Percentiles rank a stretch among this genome's conserved stretches.
These are phyloP conservation scores for Calonectria ilicicola DNA, from an alignment of 2,329 filamentous ascomycete genomes.

Conservation along the genomic window DNA sequence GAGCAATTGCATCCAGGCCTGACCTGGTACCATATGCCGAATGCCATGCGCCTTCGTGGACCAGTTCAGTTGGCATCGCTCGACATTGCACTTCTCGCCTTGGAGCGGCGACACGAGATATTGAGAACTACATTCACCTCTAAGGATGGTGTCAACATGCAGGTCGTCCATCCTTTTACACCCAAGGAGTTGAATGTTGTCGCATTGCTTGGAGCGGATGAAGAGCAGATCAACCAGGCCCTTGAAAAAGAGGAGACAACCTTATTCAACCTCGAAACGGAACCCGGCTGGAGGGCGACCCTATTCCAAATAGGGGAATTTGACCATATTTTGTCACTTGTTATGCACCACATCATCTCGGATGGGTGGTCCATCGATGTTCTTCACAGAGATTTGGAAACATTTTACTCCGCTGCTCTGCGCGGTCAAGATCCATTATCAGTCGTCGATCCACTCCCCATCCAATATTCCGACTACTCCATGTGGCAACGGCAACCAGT, in stretches of 20 bases:
- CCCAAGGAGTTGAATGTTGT: not conserved
- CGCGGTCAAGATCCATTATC: not conserved
- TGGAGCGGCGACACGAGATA: not conserved
- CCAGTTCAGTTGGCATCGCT: not conserved
- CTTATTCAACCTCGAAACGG: not conserved
- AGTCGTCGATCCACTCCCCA: not conserved
- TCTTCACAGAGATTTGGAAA: slow-evolving; percentile 14
- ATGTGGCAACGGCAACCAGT: not conserved
- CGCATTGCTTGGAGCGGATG: not conserved
- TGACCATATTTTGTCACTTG: not conserved
- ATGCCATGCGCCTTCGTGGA: not conserved
- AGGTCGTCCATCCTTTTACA: not conserved
- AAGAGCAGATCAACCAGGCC: not conserved
- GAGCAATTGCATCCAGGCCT: not conserved
- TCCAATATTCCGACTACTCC: not conserved
- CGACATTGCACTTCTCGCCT: not conserved
- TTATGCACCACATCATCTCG: not conserved
- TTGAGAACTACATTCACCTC: not conserved
- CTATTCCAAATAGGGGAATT: not conserved
- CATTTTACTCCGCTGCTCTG: slow-evolving; percentile 27
- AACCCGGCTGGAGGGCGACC: not conserved
- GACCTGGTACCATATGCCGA: not conserved
- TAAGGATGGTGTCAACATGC: not conserved
- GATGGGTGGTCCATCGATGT: not conserved
- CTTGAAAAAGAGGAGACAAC: not conserved